A percentile compares a stretch with the other conserved stretches of the same genome.
These are phyloP conservation scores for Sequoiadendron giganteum DNA, from an alignment of 75 land plant species.

Conservation along the genomic window DNA sequence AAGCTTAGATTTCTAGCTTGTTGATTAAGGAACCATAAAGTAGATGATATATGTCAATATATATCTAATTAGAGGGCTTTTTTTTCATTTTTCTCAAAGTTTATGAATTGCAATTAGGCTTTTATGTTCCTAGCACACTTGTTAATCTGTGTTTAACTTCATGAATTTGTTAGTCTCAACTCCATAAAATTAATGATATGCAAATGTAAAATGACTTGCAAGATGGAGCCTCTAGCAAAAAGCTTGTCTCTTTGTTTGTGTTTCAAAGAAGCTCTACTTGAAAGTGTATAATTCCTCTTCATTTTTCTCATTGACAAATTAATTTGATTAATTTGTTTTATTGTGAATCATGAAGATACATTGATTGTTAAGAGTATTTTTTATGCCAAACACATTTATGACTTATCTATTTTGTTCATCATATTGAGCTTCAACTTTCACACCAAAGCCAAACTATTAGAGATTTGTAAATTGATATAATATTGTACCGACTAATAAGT, in stretches of 20 bases:
- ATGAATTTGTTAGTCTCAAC: neutral
- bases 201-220: neutral
- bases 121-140: neutral
- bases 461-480: too few species aligned
- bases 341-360: too few species aligned
- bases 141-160: neutral
- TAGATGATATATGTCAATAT: neutral
- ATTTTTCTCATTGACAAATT: too few species aligned
- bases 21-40: neutral
- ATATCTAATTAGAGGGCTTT: neutral
- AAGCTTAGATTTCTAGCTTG: neutral
- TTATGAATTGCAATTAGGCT: neutral
- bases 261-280: neutral
- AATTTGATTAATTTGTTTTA: neutral
- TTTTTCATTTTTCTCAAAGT: neutral
- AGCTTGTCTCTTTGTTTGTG: neutral
- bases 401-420: too few species aligned
- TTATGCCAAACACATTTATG: neutral
- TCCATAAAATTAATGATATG: neutral
- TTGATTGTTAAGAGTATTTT: neutral
- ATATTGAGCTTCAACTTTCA: too few species aligned
- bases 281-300: neutral
- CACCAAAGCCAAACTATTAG: too few species aligned
- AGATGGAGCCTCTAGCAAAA: neutral
- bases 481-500: too few species aligned